Conservation (phyloP, 1,284 basidiomycete genomes). For the Trichosporon asahii region DNA sequence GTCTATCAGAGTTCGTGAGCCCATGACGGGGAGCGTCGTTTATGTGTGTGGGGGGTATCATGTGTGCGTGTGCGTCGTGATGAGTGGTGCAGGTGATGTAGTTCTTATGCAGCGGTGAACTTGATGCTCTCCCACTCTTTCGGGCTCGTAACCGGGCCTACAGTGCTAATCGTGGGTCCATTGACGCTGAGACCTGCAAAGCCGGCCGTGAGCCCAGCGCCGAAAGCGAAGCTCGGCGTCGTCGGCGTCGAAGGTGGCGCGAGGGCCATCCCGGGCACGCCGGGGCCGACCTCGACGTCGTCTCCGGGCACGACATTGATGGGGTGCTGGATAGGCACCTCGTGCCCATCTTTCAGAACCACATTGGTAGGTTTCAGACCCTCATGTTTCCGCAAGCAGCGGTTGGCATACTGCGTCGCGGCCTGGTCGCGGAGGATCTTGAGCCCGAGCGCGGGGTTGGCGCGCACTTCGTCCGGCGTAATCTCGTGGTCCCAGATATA, state of each 20-base stretch:
- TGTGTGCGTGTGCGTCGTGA: neutral
- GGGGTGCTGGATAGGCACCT: neutral
- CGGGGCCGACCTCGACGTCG: conserved; percentile 8
- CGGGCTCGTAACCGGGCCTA: neutral
- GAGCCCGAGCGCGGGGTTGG: neutral
- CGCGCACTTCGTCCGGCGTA: neutral
- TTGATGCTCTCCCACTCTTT: conserved; percentile 7
- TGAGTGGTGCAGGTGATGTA: neutral
- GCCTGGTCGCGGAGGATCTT: conserved; percentile 9
- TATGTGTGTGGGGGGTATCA: neutral
- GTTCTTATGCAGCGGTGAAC: neutral
- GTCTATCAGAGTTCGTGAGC: conserved; percentile 1
- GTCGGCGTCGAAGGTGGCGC: neutral
- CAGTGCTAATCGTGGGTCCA: neutral
- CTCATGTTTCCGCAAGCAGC: neutral
- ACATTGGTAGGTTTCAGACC: neutral
- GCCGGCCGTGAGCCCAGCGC: neutral
- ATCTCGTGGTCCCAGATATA: conserved; percentile 10
- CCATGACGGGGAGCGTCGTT: neutral
- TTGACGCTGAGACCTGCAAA: neutral
- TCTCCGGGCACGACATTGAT: conserved; percentile 3
- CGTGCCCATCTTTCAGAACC: neutral
- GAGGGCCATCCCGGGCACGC: neutral
- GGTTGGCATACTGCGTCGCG: neutral
- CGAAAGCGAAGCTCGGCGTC: neutral